These are phyloP conservation scores for Fomitopsis pulvina DNA, from an alignment of 768 basidiomycete species.

Conservation along the genomic window DNA sequence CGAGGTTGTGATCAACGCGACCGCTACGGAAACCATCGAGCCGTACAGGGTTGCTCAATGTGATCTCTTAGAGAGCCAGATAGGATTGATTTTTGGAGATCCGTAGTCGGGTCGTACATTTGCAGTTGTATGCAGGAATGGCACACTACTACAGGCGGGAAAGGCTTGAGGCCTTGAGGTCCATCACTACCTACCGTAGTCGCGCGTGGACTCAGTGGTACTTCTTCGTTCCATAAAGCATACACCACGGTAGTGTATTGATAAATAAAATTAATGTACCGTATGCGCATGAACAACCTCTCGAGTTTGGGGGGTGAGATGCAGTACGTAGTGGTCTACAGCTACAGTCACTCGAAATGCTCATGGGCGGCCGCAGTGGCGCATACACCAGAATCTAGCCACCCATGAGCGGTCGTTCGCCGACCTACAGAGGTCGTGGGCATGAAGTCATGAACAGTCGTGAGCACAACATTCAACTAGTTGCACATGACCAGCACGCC, in stretches of 20 bases:
- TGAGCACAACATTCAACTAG: neutral
- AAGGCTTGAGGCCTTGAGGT: no score
- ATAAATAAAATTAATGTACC: no score
- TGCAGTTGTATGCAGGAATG: no score
- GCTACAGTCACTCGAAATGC: neutral
- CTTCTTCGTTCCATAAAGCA: neutral
- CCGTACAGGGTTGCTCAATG: constrained; percentile 7
- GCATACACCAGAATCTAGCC: neutral
- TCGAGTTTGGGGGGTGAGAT: neutral
- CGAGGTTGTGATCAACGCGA: constrained; percentile 5
- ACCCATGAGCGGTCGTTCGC: neutral
- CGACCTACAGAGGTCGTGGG: neutral
- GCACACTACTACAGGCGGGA: no score
- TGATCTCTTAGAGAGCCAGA: constrained; percentile 3
- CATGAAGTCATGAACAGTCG: neutral
- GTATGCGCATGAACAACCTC: no score
- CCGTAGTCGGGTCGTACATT: no score
- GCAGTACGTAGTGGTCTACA: neutral
- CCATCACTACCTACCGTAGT: no score
- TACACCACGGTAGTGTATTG: neutral
- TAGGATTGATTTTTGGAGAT: constrained; percentile 4
- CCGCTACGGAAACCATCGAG: constrained; percentile 1
- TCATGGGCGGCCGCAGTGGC: neutral
- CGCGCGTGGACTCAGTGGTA: neutral
- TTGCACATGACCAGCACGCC: neutral